A percentile compares a stretch with the other conserved stretches of the same genome.
phyloP scores from a whole-genome alignment of 768 basidiomycete genomes.

The Trametes villosa region DNA sequence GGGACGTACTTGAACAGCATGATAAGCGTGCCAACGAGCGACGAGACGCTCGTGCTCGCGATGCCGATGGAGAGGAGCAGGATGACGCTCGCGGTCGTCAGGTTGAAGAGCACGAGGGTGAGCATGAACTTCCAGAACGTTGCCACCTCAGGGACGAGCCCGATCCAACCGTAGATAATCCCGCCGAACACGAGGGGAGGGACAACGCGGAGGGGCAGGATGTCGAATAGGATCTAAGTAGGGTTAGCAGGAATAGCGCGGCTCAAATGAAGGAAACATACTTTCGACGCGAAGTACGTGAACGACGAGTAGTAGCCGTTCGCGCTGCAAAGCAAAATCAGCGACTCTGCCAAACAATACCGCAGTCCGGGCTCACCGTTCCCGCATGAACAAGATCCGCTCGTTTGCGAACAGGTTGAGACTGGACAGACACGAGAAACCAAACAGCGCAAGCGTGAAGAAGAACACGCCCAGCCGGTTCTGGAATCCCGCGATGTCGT shows the following conservation, averaged over 20 bases:
- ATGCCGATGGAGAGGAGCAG: slow-evolving; percentile 90
- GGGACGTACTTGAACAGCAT: slow-evolving; percentile 96
- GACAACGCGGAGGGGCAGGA: slow-evolving; percentile 90
- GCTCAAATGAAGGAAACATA: slow-evolving; percentile 21
- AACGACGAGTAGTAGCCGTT: slow-evolving; percentile 98
- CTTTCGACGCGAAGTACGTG: slow-evolving; percentile 97
- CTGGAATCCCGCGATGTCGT: slow-evolving; percentile 98
- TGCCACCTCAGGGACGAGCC: slow-evolving; percentile 87
- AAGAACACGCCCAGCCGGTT: slow-evolving; percentile 95
- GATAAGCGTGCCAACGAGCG: slow-evolving; percentile 89
- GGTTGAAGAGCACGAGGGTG: slow-evolving; percentile 93
- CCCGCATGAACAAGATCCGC: slow-evolving; percentile 96
- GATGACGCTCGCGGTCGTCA: slow-evolving; percentile 93
- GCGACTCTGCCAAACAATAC: not conserved
- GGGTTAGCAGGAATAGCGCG: not conserved
- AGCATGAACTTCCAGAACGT: slow-evolving; percentile 99
- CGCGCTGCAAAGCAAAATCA: slow-evolving; percentile 52
- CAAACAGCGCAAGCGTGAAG: slow-evolving; percentile 95
- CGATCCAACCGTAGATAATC: slow-evolving; percentile 93
- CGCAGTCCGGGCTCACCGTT: slow-evolving; percentile 59
- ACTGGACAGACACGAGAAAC: slow-evolving; percentile 95
- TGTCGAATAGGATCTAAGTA: slow-evolving; percentile 89
- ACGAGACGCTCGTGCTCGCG: slow-evolving; percentile 85
- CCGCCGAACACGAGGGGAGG: slow-evolving; percentile 95
- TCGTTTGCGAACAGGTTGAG: slow-evolving; percentile 94